Base-by-base conservation (phyloP, 768 basidiomycete genomes). In the Dentipellis fragilis region DNA sequence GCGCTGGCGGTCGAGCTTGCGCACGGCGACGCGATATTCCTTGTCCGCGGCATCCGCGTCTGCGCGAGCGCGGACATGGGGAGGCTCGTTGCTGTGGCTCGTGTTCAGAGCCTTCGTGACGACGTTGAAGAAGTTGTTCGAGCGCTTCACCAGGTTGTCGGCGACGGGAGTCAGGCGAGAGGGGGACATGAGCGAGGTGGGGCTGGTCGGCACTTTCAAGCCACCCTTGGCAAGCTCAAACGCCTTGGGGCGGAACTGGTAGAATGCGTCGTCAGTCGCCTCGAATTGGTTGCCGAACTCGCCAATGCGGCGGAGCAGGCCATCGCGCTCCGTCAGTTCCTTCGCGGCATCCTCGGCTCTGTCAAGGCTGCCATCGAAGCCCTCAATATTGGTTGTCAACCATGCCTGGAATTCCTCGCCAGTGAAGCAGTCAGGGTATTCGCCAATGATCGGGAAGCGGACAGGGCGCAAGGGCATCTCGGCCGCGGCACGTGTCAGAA, bases 351-450 rank as follows among this genome's bases (percentile, higher is more conserved):
- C 83, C 60, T 89, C 89, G 1, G 90, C 90, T 47, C 80, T 75
- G 57, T 93, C 91, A 54, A 89, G 70, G 66, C 77, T 86, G 17
- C 86, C 88, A 16, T 79, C 84, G 58, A 95, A 86, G 8, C 80
- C 89, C 58, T 81, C 80, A 2, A 94, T 83, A 59, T 88, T 84
- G 56, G 78, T 80, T 56, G 83, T 81, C 55, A 96, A 69, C 92
- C 92, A 96, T 4, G 79, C 76, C 9, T 86, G 87, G 59, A 96
- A 85, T 60, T 95, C 93, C 42, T 92, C 91, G 29, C 93, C 93
- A 14, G 82, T 84, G 69, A 95, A 94, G 57, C 87, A 85, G 29
- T 83, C 48, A 4, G 21, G 76, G 59, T 93, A 93, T 72, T 92
- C 89, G 48, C 90, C 90, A 10, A 93, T 65, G 12, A 93, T 71